Percentiles rank a stretch among this genome's conserved stretches.
Conservation (phyloP, 1,139 yeast species). For the Trichomonascaceae sp. region DNA sequence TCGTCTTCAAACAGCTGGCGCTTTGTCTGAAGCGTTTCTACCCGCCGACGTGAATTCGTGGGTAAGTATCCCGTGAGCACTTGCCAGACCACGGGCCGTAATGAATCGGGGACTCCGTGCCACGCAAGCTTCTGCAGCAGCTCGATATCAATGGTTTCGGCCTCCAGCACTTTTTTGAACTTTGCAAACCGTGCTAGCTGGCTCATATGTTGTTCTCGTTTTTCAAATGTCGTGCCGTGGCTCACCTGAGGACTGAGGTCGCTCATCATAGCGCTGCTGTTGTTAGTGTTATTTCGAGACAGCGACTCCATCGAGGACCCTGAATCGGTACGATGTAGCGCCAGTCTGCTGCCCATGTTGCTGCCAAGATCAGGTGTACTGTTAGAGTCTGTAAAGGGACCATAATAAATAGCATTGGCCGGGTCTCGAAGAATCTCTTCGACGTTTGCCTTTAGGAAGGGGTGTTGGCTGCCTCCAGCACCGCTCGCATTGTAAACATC, state of each 20-base stretch:
- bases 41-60: slow-evolving; percentile 65
- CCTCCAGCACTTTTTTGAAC: slow-evolving; percentile 51
- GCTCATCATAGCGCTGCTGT: neutral
- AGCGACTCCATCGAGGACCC: neutral
- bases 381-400: slow-evolving; percentile 5
- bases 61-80: slow-evolving; percentile 81
- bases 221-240: slow-evolving; percentile 4
- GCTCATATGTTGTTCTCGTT: slow-evolving; percentile 36
- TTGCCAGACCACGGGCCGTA: slow-evolving; percentile 85
- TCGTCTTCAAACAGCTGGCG: slow-evolving; percentile 81
- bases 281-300: neutral
- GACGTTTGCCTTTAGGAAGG: slow-evolving; percentile 21
- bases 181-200: slow-evolving; percentile 48
- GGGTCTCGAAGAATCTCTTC: slow-evolving; percentile 29
- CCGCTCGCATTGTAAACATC: neutral
- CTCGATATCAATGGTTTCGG: slow-evolving; percentile 47
- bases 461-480: slow-evolving; percentile 8
- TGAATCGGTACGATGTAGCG: no score
- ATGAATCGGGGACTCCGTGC: slow-evolving; percentile 83
- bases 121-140: slow-evolving; percentile 73
- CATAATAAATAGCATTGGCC: slow-evolving; percentile 24
- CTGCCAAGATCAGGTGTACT: no score
- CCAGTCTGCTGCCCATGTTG: no score
- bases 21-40: slow-evolving; percentile 56
- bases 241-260: slow-evolving; percentile 2